Conservation (phyloP, 768 basidiomycete genomes). For the Clavaria fumosa region DNA sequence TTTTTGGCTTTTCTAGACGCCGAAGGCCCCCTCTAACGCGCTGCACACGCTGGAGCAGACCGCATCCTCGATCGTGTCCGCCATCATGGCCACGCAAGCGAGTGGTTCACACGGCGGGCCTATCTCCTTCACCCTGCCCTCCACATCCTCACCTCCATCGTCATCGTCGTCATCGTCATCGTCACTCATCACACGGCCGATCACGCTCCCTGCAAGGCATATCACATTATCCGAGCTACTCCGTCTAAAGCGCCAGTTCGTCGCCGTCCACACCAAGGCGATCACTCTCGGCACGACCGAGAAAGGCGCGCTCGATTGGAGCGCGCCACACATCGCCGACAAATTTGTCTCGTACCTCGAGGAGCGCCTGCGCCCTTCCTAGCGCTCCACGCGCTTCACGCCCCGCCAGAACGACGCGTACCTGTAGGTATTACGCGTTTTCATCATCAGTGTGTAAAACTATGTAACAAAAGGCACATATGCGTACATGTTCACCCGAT, state of each 20-base stretch:
- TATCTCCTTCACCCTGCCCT: conserved; percentile 30
- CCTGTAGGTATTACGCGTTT: conserved; percentile 13
- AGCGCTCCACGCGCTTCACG: conserved; percentile 11
- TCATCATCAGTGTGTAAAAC: conserved; percentile 2
- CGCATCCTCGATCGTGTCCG: conserved; percentile 51
- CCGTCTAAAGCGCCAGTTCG: conserved; percentile 82
- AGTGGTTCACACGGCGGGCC: conserved; percentile 38
- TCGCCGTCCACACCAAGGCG: conserved; percentile 78
- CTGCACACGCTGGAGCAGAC: conserved; percentile 75
- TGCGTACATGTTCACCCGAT: conserved; percentile 24
- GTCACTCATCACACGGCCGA: too few species aligned
- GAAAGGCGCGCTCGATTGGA: conserved; percentile 64
- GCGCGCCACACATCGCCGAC: conserved; percentile 47
- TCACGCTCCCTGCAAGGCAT: conserved; percentile 53
- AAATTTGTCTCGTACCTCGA: conserved; percentile 63
- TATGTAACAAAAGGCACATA: neutral
- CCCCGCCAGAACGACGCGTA: conserved; percentile 25
- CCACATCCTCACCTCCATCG: conserved; percentile 26
- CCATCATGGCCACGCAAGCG: conserved; percentile 50
- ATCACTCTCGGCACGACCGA: conserved; percentile 72
- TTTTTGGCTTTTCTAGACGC: conserved; percentile 29
- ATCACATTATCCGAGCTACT: conserved; percentile 81
- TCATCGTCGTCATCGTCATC: too few species aligned
- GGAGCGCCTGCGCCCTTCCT: conserved; percentile 41
- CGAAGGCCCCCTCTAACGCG: conserved; percentile 78